Base-by-base conservation (phyloP, 2,329 filamentous ascomycete genomes). In the Xylaria sp. region DNA sequence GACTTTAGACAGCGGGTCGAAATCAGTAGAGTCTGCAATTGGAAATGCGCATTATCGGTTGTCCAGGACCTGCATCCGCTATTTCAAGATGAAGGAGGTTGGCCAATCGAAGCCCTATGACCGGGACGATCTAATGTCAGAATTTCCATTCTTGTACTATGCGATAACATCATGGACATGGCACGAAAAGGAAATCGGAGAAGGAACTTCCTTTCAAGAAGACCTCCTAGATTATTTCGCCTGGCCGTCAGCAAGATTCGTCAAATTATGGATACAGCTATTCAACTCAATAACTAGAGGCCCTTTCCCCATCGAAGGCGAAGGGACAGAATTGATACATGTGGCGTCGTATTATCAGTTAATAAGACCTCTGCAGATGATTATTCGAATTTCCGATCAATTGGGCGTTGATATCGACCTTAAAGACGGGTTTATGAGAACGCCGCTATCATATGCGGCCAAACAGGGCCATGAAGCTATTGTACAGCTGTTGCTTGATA, bases 31-130 rank as follows among this genome's bases (percentile, higher is more conserved):
- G 18, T 43, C 41, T 7, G 28, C 32, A 58, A 41, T 34, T 48
- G 53, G 25, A 34, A 55, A 39, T 39, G 62, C 46, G 12, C 57
- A 65, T 15, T 60, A 65, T 34, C 20, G 18, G 3, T 4, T 65
- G 43, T n/a, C 39, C n/a, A 36, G 50, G 5, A 45, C 39, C n/a
- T 63, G 60, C 43, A 46, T 63, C 36, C 60, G 39, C 6, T 63
- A 56, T 28, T 36, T 63, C 0, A 28, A 25, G 25, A 63, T 56
- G 60, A 4, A 36, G 10, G 60, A 63, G 32, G 13, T 60, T 18
- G 6, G 15, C 5, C 15, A 39, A 60, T 15, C 23, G 28, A 10
- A 28, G n/a, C 10, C 3, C 18, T 25, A 3, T 15, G 3, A 9
- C 4, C 3, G 2, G 4, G 7, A 20, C 25, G 5, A 25, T 3